Base-by-base conservation (phyloP, 2,329 filamentous ascomycete species). In the Cordyceps javanica region DNA sequence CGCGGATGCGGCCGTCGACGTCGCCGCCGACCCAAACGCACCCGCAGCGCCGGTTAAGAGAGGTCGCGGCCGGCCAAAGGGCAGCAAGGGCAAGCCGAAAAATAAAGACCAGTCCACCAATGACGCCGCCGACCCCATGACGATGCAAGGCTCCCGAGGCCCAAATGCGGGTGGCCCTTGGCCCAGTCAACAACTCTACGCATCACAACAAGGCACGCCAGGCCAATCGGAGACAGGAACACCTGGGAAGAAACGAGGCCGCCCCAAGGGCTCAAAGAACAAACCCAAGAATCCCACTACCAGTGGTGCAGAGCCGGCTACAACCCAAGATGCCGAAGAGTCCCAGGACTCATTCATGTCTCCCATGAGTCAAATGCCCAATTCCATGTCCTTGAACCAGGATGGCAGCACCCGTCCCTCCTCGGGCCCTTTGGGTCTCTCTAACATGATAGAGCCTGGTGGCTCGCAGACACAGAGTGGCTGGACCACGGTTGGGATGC, bases 71-170 rank as follows among this genome's bases (percentile, higher is more conserved):
- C 73, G 82, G 19, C 81, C 82, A 8, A 83, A 82, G 62, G 82
- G 81, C 3, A 83, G 80, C 68, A 81, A 80, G 51, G 78, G 80
- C 58, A 82, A 81, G 62, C 77, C 77, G 6, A 69, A 77, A n/a
- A 81, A 77, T 61, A 81, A 81, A 62, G 72, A 62, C 9, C 46
- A 50, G 16, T 38, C 46, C 28, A 46, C 36, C 3, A 61, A 39
- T 21, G 45, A 36, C 32, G 51, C 19, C 32, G 51, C 19, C 8
- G 46, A 56, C 23, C 32, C 41, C n/a, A 45, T 42, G 45, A 26
- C 32, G 42, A 44, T 21, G n/a, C 48, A 30, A 32, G 30, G 32
- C 26, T 51, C 50, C 23, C 58, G 49, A 58, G 30, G 57, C 14
- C 30, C 59, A 38, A 46, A 42, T 51, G 7, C 42, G 19, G 11